Evolutionary conservation across 108 stramenopile species (phyloP), one percentile per base, ranked within the genome.

Genomic region (Conticribra guillardii): DNA sequence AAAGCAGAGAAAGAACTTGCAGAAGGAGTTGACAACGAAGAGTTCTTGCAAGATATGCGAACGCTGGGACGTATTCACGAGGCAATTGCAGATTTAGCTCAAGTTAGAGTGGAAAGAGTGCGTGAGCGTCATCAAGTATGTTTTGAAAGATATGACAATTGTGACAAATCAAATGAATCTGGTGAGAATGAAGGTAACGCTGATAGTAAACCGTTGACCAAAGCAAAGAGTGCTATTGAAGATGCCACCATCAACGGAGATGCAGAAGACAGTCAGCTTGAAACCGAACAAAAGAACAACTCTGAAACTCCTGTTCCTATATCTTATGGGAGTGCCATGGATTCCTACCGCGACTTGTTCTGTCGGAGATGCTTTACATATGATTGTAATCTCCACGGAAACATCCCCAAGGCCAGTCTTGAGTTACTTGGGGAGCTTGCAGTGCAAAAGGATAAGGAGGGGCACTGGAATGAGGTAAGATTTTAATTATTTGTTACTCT

Each of bases 291-390:
- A 45, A 69, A 50, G 47, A 61, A 49, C 0, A 59, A 53, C 51
- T 61, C 60, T 5, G 60, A 11, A 15, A 71, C 30, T 3, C 30
- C 23, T 21, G 49, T 54, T 41, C 54, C 34, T 23, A 15, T 30
- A 19, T 54, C 60, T 17, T 90, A 87, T 55, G 70, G 64, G 44
- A 49, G 65, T 21, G 69, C 82, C 21, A 80, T 82, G 69, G 80
- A 86, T 74, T 68, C 73, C 0, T 91, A 84, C 64, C 71, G 82
- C 9, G 49, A 70, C 45, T 54, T 91, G 19, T 87, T 91, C 62
- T 91, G 90, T 69, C 62, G 85, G 16, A 52, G 81, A 34, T 91
- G 90, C 73, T 88, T 86, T 55, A 69, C 66, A 1, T 91, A 86
- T 79, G 90, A 87, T 53, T 91, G 90, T 56, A 74, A 81, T 46